Percentiles rank a stretch among this genome's conserved stretches.
phyloP scores from a whole-genome alignment of 139 green algal genomes.

The Coccomyxa sp. region DNA sequence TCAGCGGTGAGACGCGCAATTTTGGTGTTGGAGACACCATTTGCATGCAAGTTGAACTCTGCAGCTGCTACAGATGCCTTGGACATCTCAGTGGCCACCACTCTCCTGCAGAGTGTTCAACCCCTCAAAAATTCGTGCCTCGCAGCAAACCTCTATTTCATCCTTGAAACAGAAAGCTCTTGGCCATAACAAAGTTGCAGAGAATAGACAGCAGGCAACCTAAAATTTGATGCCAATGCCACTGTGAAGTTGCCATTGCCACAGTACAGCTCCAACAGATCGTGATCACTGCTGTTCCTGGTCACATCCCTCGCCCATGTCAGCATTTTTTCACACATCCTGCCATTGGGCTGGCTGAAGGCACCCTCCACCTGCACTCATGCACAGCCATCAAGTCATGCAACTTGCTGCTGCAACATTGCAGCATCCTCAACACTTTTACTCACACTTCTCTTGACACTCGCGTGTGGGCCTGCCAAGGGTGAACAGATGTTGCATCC shows the following conservation, averaged over 20 bases:
- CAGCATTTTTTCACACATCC: conserved; percentile 83
- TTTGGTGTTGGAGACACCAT: conserved; percentile 45
- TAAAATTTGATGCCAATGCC: conserved; percentile 80
- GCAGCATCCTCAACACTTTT: too few relatives aligned
- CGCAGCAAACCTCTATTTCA: too few relatives aligned
- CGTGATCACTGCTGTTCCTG: conserved; percentile 9
- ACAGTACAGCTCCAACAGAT: conserved; percentile 89
- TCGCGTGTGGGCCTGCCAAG: too few relatives aligned
- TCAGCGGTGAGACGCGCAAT: conserved; percentile 76
- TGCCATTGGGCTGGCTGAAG: conserved; percentile 90
- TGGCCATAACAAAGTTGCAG: neutral
- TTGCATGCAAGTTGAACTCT: conserved; percentile 40
- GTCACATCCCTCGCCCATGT: conserved; percentile 64
- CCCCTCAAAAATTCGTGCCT: neutral
- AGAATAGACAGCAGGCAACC: conserved; percentile 2
- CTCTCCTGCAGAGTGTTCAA: conserved; percentile 20
- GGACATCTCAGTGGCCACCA: conserved; percentile 88
- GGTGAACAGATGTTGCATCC: neutral
- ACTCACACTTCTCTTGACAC: too few relatives aligned
- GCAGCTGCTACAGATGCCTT: conserved; percentile 76
- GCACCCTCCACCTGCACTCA: conserved; percentile 71
- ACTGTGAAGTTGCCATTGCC: conserved; percentile 95
- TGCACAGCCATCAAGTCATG: too few relatives aligned
- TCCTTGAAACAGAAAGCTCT: too few relatives aligned
- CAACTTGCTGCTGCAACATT: too few relatives aligned